Evolutionary conservation across 371 early-diverging fungal genomes (phyloP).

Genomic region (Apophysomyces variabilis): DNA sequence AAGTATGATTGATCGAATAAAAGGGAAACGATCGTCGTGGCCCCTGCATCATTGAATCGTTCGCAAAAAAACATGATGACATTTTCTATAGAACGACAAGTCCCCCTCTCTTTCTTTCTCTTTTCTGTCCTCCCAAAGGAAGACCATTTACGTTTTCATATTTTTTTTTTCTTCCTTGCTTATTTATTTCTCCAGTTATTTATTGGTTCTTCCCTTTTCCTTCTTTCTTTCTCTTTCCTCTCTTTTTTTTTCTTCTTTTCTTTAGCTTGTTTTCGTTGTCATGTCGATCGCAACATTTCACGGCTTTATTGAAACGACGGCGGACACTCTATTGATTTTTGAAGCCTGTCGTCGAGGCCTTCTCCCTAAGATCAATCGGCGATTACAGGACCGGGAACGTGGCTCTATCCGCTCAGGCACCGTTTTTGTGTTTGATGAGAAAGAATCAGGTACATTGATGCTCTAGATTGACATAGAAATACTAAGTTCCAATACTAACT

Average conservation of each 20-base stretch:
- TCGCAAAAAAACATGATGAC: conserved; percentile 1
- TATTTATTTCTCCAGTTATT: not conserved
- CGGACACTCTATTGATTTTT: conserved; percentile 70
- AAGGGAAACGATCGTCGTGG: conserved; percentile 10
- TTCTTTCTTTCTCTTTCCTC: conserved; percentile 12
- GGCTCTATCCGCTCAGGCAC: conserved; percentile 65
- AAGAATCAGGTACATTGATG: conserved; percentile 55
- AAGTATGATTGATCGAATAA: conserved; percentile 7
- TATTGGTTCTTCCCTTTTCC: not conserved
- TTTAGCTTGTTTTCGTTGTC: conserved; percentile 9
- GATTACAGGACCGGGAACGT: conserved; percentile 69
- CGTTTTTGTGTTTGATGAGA: conserved; percentile 74
- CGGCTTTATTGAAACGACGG: conserved; percentile 61
- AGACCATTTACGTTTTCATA: not conserved
- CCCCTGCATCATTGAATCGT: not conserved
- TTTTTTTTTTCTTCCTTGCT: conserved; percentile 2
- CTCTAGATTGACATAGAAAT: not conserved
- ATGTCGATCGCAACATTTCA: conserved; percentile 55
- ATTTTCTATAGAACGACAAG: not conserved
- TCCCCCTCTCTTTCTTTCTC: conserved; percentile 13
- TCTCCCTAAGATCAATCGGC: conserved; percentile 61
- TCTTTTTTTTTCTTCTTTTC: conserved; percentile 12
- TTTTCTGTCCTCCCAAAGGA: not conserved
- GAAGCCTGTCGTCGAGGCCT: conserved; percentile 71
- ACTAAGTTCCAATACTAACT: too few species aligned